Conservation (phyloP, 1,284 basidiomycete genomes). For the Malassezia brasiliensis region DNA sequence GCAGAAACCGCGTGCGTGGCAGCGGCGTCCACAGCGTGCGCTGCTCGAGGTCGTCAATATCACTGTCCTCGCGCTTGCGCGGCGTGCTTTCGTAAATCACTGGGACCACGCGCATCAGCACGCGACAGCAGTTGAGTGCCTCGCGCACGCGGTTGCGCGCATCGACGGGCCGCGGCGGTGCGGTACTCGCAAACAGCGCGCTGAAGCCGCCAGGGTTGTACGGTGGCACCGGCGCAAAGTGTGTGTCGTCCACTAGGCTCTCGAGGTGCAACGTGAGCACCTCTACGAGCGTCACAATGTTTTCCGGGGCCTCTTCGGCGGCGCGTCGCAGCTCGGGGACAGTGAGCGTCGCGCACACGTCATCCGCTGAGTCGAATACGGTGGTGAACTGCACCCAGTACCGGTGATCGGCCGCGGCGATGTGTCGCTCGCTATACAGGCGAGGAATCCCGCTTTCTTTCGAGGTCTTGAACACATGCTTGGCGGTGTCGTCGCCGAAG, state of each 20-base stretch:
- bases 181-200: conserved; percentile 17
- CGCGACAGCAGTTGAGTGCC: conserved; percentile 38
- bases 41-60: conserved; percentile 19
- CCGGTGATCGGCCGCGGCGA: conserved; percentile 28
- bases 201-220: conserved; percentile 4
- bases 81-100: conserved; percentile 19
- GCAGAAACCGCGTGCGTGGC: neutral
- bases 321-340: conserved; percentile 30
- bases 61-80: neutral
- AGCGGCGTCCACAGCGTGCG: conserved; percentile 17
- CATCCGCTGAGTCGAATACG: conserved; percentile 28
- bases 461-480: conserved; percentile 13
- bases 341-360: conserved; percentile 31
- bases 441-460: conserved; percentile 26
- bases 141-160: conserved; percentile 30
- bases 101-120: conserved; percentile 37
- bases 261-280: conserved; percentile 40
- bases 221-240: conserved; percentile 26
- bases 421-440: conserved; percentile 33
- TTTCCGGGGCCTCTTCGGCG: conserved; percentile 29
- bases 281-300: conserved; percentile 34
- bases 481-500: conserved; percentile 8
- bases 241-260: conserved; percentile 31
- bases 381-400: conserved; percentile 33
- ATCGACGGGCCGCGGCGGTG: neutral